A percentile compares a stretch with the other conserved stretches of the same genome.
Conservation (phyloP, 441 rosid genomes). For the Macaranga tanarius region DNA sequence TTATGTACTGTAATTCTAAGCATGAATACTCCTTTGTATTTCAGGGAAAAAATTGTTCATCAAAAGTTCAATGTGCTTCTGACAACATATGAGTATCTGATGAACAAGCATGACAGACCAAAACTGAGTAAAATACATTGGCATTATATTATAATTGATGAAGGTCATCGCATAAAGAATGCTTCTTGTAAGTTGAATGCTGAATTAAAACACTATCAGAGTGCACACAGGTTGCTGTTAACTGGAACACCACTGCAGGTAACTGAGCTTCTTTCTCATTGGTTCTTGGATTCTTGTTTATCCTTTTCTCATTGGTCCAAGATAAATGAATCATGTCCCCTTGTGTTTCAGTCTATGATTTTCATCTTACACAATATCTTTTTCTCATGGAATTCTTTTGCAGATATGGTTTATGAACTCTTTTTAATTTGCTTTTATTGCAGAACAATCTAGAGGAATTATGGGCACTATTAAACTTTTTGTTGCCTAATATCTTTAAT, state of each 20-base stretch:
- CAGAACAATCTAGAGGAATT: conserved; percentile 95
- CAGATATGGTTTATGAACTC: conserved; percentile 21
- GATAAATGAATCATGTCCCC: background rate
- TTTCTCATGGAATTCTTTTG: background rate
- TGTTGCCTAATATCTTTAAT: conserved; percentile 90
- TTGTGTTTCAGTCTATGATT: conserved; percentile 2
- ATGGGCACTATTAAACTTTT: conserved; percentile 94
- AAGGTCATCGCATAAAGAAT: conserved; percentile 97
- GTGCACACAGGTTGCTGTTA: conserved; percentile 81
- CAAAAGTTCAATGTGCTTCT: conserved; percentile 87
- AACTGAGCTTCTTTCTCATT: conserved; percentile 1
- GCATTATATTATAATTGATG: conserved; percentile 95
- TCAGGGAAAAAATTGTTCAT: conserved; percentile 88
- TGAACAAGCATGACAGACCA: conserved; percentile 98
- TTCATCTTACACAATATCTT: background rate
- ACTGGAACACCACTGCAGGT: conserved; percentile 98
- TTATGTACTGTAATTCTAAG: conserved; percentile 16
- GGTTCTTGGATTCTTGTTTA: background rate
- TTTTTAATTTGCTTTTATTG: conserved; percentile 28
- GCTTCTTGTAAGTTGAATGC: conserved; percentile 98
- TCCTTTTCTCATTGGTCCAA: background rate
- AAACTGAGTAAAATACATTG: conserved; percentile 84
- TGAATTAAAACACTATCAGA: conserved; percentile 84
- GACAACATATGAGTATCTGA: conserved; percentile 92
- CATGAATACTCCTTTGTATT: conserved; percentile 28